Evolutionary conservation across 2,329 filamentous ascomycete genomes (phyloP), one percentile per base, ranked within the genome.

Genomic region (Emmonsiellopsis sp.): DNA sequence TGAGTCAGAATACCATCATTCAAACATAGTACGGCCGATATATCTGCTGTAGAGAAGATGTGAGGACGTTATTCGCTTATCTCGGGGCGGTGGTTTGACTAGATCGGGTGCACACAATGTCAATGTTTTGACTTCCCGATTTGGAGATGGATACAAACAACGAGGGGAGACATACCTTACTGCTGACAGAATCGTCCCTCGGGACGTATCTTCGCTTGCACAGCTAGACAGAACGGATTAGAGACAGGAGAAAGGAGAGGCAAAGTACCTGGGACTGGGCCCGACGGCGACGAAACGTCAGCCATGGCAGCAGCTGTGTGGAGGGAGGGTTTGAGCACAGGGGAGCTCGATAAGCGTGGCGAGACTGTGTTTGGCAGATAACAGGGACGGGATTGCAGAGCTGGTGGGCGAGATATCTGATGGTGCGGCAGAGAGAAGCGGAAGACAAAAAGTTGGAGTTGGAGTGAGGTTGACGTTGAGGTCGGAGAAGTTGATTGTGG

Each of bases 1-100:
- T 52, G 11, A 26, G 42, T 52, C 20, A 52, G 50, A 52, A 46
- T 49, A 44, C 42, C 15, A 37, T 46, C 42, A 15, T 38, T 45
- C 30, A 7, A 31, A 38, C 7, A n/a, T 13, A 15, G 32, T 20
- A 44, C 41, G 15, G 35, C 16, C 34, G 32, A 30, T 10, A 15
- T 37, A 13, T 16, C 7, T 9, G 32, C 50, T 52, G 42, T 8
- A 40, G 11, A 52, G 11, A 31, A 1, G 26, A n/a, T 46, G 50
- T 52, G 42, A 52, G 50, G 31, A 37, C 13, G 42, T 4, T 16
- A 10, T 31, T 42, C 42, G 13, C 31, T 15, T 31, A 51, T 51
- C 13, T 30, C n/a, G 41, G 38, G 2, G 16, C 10, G 9, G 30
- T n/a, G 30, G 11, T 11, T 43, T 16, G 49, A 44, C 38, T 44